Evolutionary conservation across 768 basidiomycete genomes (phyloP).

Genomic region (Calocybe indica): DNA sequence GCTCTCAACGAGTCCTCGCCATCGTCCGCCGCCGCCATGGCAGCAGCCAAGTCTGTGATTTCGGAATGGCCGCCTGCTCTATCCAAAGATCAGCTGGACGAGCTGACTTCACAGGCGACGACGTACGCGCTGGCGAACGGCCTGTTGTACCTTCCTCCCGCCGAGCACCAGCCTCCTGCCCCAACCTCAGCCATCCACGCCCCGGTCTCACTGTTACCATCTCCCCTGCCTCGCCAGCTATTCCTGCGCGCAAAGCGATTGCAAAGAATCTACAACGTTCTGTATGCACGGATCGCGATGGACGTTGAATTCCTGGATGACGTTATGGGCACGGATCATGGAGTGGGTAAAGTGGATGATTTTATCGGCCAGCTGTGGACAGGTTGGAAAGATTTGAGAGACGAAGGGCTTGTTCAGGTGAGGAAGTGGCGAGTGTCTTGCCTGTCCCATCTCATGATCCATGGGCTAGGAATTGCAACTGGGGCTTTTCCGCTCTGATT

Average conservation of each 20-base stretch:
- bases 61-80: slow-evolving; percentile 74
- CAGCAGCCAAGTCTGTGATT: slow-evolving; percentile 34
- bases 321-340: slow-evolving; percentile 74
- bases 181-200: slow-evolving; percentile 84
- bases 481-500: slow-evolving; percentile 93
- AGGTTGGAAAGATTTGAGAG: slow-evolving; percentile 74
- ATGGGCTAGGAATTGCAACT: slow-evolving; percentile 66
- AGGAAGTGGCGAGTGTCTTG: neutral
- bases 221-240: slow-evolving; percentile 71
- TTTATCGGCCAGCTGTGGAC: slow-evolving; percentile 86
- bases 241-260: slow-evolving; percentile 62
- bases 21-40: slow-evolving; percentile 8
- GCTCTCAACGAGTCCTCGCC: neutral
- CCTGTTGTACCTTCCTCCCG: slow-evolving; percentile 71
- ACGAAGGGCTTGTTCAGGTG: slow-evolving; percentile 50
- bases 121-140: slow-evolving; percentile 85
- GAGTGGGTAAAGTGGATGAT: slow-evolving; percentile 77
- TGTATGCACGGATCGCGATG: slow-evolving; percentile 81
- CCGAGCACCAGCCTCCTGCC: slow-evolving; percentile 36
- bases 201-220: slow-evolving; percentile 83
- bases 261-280: slow-evolving; percentile 74
- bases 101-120: slow-evolving; percentile 60
- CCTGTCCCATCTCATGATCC: neutral
- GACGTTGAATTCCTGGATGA: slow-evolving; percentile 76
- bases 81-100: slow-evolving; percentile 47